phyloP scores from a whole-genome alignment of 306 rosid genomes.

The Citrullus colocynthis region DNA sequence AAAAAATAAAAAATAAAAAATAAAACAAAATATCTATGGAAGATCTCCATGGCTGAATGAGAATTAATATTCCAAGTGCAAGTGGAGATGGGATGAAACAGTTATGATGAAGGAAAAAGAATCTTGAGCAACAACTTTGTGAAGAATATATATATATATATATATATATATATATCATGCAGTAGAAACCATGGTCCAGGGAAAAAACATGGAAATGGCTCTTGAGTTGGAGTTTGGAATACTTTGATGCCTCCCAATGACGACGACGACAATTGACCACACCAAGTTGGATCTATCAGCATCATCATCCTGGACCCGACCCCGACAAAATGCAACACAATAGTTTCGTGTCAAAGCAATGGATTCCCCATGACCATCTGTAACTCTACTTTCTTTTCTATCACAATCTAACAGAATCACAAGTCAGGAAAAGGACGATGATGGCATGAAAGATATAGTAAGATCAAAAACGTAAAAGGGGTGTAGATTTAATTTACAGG shows the following conservation, averaged over 20 bases:
- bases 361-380: background rate
- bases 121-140: slow-evolving; percentile 4
- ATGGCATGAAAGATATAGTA: background rate
- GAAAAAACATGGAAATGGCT: background rate
- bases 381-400: slow-evolving; percentile 6
- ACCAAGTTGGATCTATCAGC: slow-evolving; percentile 2
- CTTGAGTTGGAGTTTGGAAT: slow-evolving; percentile 4
- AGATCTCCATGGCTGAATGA: background rate
- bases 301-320: slow-evolving; percentile 6
- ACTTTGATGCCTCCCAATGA: background rate
- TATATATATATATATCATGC: background rate
- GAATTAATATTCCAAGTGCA: background rate
- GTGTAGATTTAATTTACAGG: background rate
- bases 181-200: slow-evolving; percentile 9
- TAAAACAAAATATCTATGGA: background rate
- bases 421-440: background rate
- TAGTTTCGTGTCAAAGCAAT: background rate
- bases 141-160: background rate
- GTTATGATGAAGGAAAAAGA: background rate
- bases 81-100: background rate
- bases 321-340: background rate
- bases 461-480: background rate
- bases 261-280: background rate
- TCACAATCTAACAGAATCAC: slow-evolving; percentile 6
- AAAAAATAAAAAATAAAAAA: background rate